Evolutionary conservation across 306 rosid species (phyloP).

Genomic region (Acacia melanoxylon): DNA sequence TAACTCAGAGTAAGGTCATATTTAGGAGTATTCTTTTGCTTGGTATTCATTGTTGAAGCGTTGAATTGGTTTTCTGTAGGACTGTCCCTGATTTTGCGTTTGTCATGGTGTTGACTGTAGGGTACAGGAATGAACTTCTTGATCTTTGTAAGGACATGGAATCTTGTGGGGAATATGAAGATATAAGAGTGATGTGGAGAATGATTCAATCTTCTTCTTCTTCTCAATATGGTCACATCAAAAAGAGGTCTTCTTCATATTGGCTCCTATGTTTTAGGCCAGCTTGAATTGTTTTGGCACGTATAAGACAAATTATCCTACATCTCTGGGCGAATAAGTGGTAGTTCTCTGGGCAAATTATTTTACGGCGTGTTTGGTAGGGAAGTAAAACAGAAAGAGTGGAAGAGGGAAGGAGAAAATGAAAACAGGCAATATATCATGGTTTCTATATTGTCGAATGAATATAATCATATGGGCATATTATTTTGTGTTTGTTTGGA

Average conservation of each 20-base stretch:
- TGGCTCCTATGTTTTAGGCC: slow-evolving; percentile 51
- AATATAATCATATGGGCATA: too few species aligned
- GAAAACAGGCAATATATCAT: background rate
- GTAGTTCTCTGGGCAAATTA: background rate
- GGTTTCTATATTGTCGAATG: background rate
- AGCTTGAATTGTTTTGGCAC: slow-evolving; percentile 24
- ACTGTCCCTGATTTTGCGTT: slow-evolving; percentile 14
- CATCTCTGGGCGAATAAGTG: slow-evolving; percentile 11
- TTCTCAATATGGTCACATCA: slow-evolving; percentile 35
- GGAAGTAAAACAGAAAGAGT: background rate
- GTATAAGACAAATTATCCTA: background rate
- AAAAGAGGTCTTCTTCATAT: slow-evolving; percentile 30
- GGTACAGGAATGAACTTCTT: slow-evolving; percentile 54
- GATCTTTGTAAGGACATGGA: slow-evolving; percentile 73
- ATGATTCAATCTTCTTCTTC: slow-evolving; percentile 75
- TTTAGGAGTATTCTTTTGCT: background rate
- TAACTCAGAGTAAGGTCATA: background rate
- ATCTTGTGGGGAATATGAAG: slow-evolving; percentile 74
- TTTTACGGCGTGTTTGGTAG: background rate
- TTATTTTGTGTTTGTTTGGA: too few species aligned
- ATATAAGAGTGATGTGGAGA: slow-evolving; percentile 90
- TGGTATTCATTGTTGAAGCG: background rate
- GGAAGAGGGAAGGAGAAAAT: background rate
- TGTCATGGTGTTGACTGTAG: slow-evolving; percentile 27
- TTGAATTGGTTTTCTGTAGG: slow-evolving; percentile 14